Evolutionary conservation across 352 stramenopile genomes (phyloP).

Genomic region (Labyrinthula sp.): DNA sequence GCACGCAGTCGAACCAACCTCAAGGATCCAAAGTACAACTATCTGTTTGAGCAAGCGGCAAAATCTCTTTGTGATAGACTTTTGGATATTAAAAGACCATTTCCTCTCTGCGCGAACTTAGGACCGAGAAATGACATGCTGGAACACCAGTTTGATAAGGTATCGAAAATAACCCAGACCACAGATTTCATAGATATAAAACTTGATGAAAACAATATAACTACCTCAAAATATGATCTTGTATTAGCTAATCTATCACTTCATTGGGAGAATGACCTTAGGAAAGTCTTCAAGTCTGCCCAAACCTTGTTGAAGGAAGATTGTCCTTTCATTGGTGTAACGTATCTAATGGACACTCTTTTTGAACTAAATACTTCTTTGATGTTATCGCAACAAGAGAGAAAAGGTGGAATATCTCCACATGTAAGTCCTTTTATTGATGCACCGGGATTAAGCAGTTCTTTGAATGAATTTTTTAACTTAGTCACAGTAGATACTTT

Average conservation of each 20-base stretch:
- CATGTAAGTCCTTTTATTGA: constrained; percentile 87
- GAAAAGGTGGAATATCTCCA: constrained; percentile 70
- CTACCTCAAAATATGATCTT: too few species aligned
- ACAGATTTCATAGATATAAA: too few species aligned
- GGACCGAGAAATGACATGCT: too few species aligned
- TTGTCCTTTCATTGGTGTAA: constrained; percentile 78
- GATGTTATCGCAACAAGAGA: constrained; percentile 76
- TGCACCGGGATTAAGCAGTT: constrained; percentile 66
- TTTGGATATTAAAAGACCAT: too few species aligned
- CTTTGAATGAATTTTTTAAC: constrained; percentile 68
- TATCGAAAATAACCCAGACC: too few species aligned
- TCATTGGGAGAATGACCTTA: constrained; percentile 78
- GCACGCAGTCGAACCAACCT: too few species aligned
- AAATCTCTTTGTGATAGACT: too few species aligned
- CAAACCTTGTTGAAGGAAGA: constrained; percentile 74
- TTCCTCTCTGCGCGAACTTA: too few species aligned
- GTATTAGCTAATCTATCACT: constrained; percentile 72
- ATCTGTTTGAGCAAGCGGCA: too few species aligned
- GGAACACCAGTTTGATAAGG: too few species aligned
- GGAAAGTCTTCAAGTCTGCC: constrained; percentile 35
- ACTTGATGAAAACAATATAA: too few species aligned
- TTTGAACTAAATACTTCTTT: constrained; percentile 73
- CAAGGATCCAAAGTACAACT: too few species aligned
- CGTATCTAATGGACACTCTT: constrained; percentile 78
- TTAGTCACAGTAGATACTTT: constrained; percentile 89